phyloP scores from a whole-genome alignment of 2,329 filamentous ascomycete species.

The Microdochium nivale region DNA sequence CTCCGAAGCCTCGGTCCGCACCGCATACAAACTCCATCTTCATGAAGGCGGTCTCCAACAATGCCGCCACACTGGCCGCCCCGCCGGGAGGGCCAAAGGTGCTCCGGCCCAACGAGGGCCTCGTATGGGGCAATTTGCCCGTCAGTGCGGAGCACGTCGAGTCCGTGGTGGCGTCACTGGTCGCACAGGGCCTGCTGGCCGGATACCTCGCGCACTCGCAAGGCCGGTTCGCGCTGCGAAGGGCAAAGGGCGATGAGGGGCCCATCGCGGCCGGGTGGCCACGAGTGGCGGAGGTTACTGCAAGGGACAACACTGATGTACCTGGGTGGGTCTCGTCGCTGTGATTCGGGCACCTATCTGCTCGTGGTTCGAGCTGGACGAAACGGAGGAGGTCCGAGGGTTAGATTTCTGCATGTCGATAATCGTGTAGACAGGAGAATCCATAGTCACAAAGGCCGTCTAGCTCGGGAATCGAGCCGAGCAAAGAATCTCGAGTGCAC shows the following conservation, averaged over 20 bases:
- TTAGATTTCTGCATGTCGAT: no score
- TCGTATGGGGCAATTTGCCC: slow-evolving; percentile 55
- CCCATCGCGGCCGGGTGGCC: slow-evolving; percentile 69
- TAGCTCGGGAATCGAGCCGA: no score
- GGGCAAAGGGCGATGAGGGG: slow-evolving; percentile 58
- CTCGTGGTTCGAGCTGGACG: no score
- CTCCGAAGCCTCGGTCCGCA: slow-evolving; percentile 22
- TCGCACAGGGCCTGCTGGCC: slow-evolving; percentile 72
- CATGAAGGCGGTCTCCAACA: slow-evolving; percentile 42
- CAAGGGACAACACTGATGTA: slow-evolving; percentile 50
- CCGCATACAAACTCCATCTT: slow-evolving; percentile 41
- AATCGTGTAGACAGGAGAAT: no score
- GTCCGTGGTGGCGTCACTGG: slow-evolving; percentile 64
- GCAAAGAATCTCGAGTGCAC: no score
- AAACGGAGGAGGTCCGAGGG: no score
- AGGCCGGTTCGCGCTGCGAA: slow-evolving; percentile 72
- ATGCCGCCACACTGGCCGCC: slow-evolving; percentile 29
- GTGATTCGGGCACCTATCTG: background rate
- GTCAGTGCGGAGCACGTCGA: slow-evolving; percentile 62
- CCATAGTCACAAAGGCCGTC: no score
- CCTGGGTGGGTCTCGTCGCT: slow-evolving; percentile 59
- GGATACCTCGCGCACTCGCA: slow-evolving; percentile 77
- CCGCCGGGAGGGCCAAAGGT: slow-evolving; percentile 38
- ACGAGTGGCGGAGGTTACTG: slow-evolving; percentile 59
- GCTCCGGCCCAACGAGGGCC: slow-evolving; percentile 48